Conservation (phyloP, 2,329 filamentous ascomycete genomes). For the Colletotrichum abscissum region DNA sequence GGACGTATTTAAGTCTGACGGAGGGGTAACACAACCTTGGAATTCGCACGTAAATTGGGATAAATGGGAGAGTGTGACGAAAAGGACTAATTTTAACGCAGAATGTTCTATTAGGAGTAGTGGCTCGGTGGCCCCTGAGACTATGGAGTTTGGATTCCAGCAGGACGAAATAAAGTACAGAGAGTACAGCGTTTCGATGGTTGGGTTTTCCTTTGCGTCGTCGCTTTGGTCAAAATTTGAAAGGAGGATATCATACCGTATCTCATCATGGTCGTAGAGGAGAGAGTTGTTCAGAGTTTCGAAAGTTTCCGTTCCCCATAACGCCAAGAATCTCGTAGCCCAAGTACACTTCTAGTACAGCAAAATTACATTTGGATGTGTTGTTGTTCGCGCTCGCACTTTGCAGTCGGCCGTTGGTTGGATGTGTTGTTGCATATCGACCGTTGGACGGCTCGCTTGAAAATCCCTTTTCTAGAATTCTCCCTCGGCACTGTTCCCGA, state of each 20-base stretch:
- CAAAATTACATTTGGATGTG: constrained; percentile 7
- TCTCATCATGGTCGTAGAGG: constrained; percentile 53
- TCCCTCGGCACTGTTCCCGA: constrained; percentile 71
- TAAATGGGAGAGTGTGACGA: background rate
- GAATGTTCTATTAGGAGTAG: constrained; percentile 27
- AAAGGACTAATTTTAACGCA: constrained; percentile 18
- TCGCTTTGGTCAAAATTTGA: constrained; percentile 34
- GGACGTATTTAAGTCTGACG: background rate
- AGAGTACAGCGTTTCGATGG: background rate
- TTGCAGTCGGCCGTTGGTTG: background rate
- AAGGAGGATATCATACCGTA: constrained; percentile 55
- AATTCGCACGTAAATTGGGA: background rate
- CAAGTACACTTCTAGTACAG: constrained; percentile 30
- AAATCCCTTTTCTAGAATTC: constrained; percentile 58
- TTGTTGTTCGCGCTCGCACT: constrained; percentile 8
- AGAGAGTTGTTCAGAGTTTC: constrained; percentile 40
- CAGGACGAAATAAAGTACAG: background rate
- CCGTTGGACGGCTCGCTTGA: background rate
- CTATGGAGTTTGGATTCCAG: background rate
- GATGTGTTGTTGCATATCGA: background rate
- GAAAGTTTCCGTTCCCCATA: constrained; percentile 1
- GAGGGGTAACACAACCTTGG: constrained; percentile 11
- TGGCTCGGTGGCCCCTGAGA: constrained; percentile 7
- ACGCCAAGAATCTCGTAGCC: constrained; percentile 16
- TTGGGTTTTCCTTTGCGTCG: constrained; percentile 1